Percentiles rank a stretch among this genome's conserved stretches.
These are phyloP conservation scores for Ascochyta lentis DNA, from an alignment of 2,329 filamentous ascomycete genomes.

Conservation along the genomic window DNA sequence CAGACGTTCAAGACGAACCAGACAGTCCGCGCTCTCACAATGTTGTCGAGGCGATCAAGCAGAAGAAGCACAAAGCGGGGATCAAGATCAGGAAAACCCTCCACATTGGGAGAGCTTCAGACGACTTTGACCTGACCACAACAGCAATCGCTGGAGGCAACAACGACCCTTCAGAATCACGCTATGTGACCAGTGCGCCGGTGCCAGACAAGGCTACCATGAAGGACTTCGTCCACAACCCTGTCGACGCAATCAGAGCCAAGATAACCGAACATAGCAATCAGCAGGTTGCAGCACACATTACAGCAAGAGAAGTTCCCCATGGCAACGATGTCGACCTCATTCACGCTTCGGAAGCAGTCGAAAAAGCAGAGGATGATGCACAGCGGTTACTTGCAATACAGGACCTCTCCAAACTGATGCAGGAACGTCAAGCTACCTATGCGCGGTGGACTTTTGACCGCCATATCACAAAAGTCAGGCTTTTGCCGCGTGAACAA, in stretches of 20 bases:
- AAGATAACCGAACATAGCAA: slow-evolving; percentile 32
- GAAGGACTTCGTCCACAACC: slow-evolving; percentile 35
- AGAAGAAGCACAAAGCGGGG: slow-evolving; percentile 29
- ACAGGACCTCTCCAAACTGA: slow-evolving; percentile 26
- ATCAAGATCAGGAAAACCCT: slow-evolving; percentile 32
- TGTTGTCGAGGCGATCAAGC: slow-evolving; percentile 24
- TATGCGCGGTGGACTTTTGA: slow-evolving; percentile 48
- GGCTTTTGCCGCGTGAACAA: slow-evolving; percentile 31
- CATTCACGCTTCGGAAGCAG: slow-evolving; percentile 40
- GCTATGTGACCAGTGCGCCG: slow-evolving; percentile 23
- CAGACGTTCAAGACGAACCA: slow-evolving; percentile 3
- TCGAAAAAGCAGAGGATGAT: slow-evolving; percentile 22
- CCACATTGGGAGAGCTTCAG: slow-evolving; percentile 30
- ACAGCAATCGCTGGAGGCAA: slow-evolving; percentile 25
- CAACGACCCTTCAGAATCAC: slow-evolving; percentile 24
- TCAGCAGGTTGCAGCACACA: slow-evolving; percentile 35
- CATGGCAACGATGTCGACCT: slow-evolving; percentile 48
- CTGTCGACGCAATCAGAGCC: slow-evolving; percentile 32
- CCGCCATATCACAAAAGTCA: slow-evolving; percentile 46
- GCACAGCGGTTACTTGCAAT: slow-evolving; percentile 25
- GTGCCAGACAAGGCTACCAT: slow-evolving; percentile 29
- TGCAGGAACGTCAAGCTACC: slow-evolving; percentile 40
- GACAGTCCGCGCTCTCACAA: slow-evolving; percentile 15
- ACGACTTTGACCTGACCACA: slow-evolving; percentile 17
- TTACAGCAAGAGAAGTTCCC: slow-evolving; percentile 54